Conservation (phyloP, 2,329 filamentous ascomycete species). For the Microthyrium microscopicum region DNA sequence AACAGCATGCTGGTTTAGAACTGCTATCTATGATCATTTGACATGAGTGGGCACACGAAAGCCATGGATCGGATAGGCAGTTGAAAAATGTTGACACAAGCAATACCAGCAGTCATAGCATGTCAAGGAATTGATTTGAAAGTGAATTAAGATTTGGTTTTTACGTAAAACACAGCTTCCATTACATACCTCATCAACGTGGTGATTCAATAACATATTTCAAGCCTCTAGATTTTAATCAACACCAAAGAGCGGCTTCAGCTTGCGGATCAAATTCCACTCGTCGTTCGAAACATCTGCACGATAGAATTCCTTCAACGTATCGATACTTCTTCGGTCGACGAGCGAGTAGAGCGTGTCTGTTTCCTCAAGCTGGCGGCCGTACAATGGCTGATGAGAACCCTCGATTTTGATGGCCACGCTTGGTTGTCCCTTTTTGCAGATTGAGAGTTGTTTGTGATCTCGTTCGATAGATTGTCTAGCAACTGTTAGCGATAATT, state of each 20-base stretch:
- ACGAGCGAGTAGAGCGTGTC: constrained; percentile 80
- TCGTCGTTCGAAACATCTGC: constrained; percentile 79
- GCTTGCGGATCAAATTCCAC: constrained; percentile 85
- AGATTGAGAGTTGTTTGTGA: constrained; percentile 82
- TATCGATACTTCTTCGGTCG: constrained; percentile 78
- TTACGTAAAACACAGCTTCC: no score
- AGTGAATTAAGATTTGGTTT: no score
- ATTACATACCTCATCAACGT: no score
- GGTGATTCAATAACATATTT: no score
- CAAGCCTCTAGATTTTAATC: constrained; percentile 35
- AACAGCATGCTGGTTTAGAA: no score
- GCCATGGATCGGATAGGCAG: no score
- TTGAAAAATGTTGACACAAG: no score
- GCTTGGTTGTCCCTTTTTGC: constrained; percentile 93
- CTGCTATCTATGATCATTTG: no score
- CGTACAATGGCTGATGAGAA: constrained; percentile 79
- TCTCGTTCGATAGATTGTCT: constrained; percentile 95
- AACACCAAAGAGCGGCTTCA: constrained; percentile 90
- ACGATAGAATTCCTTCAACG: constrained; percentile 89
- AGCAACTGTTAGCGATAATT: constrained; percentile 8
- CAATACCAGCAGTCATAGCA: no score
- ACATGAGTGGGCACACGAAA: no score
- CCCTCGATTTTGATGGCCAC: constrained; percentile 98
- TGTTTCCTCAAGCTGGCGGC: constrained; percentile 83
- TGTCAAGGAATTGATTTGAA: no score